These are phyloP conservation scores for Xylona heveae DNA, from an alignment of 495 filamentous ascomycete species.

Conservation along the genomic window DNA sequence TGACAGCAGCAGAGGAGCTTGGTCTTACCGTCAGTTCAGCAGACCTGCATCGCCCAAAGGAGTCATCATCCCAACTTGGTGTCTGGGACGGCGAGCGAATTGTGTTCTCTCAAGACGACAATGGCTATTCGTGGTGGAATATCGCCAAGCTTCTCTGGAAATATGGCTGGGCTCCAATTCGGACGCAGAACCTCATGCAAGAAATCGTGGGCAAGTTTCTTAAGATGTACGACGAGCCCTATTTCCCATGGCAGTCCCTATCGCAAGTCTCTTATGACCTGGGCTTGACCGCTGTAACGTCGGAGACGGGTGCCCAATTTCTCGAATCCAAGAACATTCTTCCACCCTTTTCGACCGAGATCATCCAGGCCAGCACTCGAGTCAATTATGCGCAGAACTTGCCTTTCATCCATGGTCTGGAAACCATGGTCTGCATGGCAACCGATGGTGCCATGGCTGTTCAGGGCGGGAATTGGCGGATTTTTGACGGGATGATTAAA, in stretches of 20 bases:
- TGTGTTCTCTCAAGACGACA: constrained; percentile 38
- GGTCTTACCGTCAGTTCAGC: constrained; percentile 29
- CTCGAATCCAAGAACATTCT: constrained; percentile 46
- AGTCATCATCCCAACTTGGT: constrained; percentile 32
- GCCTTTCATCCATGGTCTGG: constrained; percentile 63
- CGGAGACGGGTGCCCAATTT: constrained; percentile 47
- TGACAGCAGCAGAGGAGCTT: constrained; percentile 51
- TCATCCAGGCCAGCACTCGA: constrained; percentile 79
- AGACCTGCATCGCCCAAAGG: constrained; percentile 15
- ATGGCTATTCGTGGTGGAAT: constrained; percentile 51
- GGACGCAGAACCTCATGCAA: constrained; percentile 53
- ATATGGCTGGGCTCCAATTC: constrained; percentile 62
- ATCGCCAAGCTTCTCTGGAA: constrained; percentile 59
- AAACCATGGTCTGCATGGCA: constrained; percentile 87
- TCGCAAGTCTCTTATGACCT: constrained; percentile 40
- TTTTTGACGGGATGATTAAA: constrained; percentile 65
- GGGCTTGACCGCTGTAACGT: constrained; percentile 40
- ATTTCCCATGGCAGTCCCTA: constrained; percentile 68
- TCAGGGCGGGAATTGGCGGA: constrained; percentile 83
- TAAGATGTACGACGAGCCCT: constrained; percentile 55
- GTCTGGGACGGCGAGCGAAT: constrained; percentile 72
- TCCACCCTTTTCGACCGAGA: constrained; percentile 47
- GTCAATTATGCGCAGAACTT: constrained; percentile 95
- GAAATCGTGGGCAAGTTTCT: constrained; percentile 50
- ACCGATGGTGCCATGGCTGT: constrained; percentile 65